These are phyloP conservation scores for Debaryomyces castellii DNA, from an alignment of 805 yeast genomes.

Conservation along the genomic window DNA sequence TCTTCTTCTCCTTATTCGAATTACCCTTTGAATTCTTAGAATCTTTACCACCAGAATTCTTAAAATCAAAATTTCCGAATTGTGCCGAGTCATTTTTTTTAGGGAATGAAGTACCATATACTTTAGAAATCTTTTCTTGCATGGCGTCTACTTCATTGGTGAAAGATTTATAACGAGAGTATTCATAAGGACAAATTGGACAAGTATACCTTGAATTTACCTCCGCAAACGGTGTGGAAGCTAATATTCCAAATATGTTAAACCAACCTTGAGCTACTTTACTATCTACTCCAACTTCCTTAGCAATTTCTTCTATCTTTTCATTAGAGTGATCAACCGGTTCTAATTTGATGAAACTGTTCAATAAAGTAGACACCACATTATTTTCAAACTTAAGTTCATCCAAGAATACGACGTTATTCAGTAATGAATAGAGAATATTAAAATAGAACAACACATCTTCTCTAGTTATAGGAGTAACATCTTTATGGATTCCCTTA, in stretches of 20 bases:
- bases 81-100: conserved; percentile 1
- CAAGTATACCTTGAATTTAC: conserved; percentile 18
- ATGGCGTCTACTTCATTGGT: conserved; percentile 10
- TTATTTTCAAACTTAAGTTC: conserved; percentile 27
- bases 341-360: conserved; percentile 11
- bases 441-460: conserved; percentile 27
- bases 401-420: conserved; percentile 22
- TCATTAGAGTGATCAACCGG: conserved; percentile 13
- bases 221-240: conserved; percentile 23
- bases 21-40: conserved; percentile 9
- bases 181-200: conserved; percentile 30
- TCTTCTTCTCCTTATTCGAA: conserved; percentile 12
- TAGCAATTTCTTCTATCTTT: conserved; percentile 9
- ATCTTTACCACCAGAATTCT: conserved; percentile 1
- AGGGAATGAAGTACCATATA: conserved; percentile 2
- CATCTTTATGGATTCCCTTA: conserved; percentile 15
- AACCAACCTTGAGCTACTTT: conserved; percentile 26
- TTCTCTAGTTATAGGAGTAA: conserved; percentile 19
- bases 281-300: conserved; percentile 11
- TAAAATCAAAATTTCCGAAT: conserved; percentile 8
- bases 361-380: conserved; percentile 21
- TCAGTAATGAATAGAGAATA: conserved; percentile 28
- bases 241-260: conserved; percentile 25
- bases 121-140: conserved; percentile 6
- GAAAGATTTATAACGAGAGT: conserved; percentile 14